A percentile compares a stretch with the other conserved stretches of the same genome.
These are phyloP conservation scores for Akanthomyces uredinophilus DNA, from an alignment of 2,329 filamentous ascomycete species.

Conservation along the genomic window DNA sequence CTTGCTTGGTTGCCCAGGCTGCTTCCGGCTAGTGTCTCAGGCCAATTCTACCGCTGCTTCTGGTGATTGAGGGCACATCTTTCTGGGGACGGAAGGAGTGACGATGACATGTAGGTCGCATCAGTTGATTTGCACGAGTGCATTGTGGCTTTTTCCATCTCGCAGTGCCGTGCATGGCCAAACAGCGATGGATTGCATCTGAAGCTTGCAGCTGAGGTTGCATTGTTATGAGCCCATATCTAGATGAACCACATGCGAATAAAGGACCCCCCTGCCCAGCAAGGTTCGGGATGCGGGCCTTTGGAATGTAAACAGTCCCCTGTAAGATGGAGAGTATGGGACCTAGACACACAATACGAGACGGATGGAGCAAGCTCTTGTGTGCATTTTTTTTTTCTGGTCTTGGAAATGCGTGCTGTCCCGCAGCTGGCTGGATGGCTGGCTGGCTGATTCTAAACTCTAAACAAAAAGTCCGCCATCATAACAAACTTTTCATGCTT, in stretches of 20 bases:
- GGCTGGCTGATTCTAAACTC: background rate
- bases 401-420: background rate
- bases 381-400: background rate
- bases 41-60: background rate
- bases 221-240: background rate
- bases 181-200: too few relatives aligned
- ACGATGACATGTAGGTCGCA: background rate
- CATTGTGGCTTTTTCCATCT: background rate
- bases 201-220: background rate
- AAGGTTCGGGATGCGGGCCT: background rate
- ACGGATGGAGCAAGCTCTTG: background rate
- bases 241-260: background rate
- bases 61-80: background rate
- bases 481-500: background rate
- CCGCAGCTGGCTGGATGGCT: background rate
- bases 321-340: background rate
- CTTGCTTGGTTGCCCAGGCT: background rate
- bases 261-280: background rate
- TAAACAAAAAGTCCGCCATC: background rate
- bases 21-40: slow-evolving; percentile 8
- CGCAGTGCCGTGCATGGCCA: background rate
- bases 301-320: background rate
- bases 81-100: background rate
- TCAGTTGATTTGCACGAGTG: background rate
- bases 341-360: background rate